Percentiles rank a stretch among this genome's conserved stretches.
Conservation (phyloP, 495 filamentous ascomycete species). For the Polyplosphaeria fusca region DNA sequence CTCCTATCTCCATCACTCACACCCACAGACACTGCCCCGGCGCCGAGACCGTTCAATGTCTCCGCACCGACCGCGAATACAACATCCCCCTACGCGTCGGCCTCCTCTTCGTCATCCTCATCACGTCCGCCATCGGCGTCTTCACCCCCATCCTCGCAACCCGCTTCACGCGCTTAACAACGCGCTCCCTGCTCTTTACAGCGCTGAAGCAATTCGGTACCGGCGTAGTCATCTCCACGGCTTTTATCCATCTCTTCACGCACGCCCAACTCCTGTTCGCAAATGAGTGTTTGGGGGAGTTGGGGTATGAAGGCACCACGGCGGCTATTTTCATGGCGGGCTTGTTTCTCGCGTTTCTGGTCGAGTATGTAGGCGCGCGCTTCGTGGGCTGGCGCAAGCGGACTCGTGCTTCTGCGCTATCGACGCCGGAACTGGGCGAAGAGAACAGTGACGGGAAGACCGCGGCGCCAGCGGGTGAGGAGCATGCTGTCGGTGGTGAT, state of each 20-base stretch:
- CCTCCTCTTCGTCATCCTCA: constrained; percentile 58
- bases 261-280: constrained; percentile 62
- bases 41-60: constrained; percentile 47
- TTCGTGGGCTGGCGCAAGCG: constrained; percentile 41
- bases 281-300: constrained; percentile 59
- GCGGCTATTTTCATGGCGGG: constrained; percentile 65
- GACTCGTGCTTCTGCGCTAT: constrained; percentile 1
- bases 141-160: constrained; percentile 47
- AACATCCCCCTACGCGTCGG: constrained; percentile 59
- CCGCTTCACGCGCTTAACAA: constrained; percentile 34
- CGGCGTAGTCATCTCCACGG: constrained; percentile 68
- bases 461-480: neutral
- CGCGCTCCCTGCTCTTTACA: constrained; percentile 45
- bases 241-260: constrained; percentile 67
- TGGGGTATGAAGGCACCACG: constrained; percentile 59
- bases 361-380: constrained; percentile 58
- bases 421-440: constrained; percentile 13
- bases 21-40: constrained; percentile 48
- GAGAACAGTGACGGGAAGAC: neutral
- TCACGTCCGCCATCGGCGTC: constrained; percentile 49
- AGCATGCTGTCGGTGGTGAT: neutral
- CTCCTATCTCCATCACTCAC: constrained; percentile 5
- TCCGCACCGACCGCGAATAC: constrained; percentile 51
- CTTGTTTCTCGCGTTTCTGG: constrained; percentile 58
- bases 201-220: constrained; percentile 70